Conservation (phyloP, 2,329 filamentous ascomycete species). For the Pyrenochaeta sp. region DNA sequence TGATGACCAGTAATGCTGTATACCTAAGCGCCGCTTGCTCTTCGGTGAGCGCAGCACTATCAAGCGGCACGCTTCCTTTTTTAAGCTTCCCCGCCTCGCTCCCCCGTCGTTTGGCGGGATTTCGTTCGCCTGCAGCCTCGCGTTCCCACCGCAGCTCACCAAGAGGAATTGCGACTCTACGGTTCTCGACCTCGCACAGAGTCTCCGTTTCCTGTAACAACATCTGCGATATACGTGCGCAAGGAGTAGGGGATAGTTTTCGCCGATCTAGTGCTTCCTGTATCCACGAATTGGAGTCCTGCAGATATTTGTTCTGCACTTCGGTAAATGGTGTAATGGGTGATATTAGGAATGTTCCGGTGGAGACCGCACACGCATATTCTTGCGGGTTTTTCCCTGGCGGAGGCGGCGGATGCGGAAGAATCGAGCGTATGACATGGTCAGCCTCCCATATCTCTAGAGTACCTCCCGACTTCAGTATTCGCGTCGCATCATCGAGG, state of each 20-base stretch:
- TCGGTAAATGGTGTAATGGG: slow-evolving; percentile 82
- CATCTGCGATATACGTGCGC: slow-evolving; percentile 77
- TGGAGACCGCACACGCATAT: slow-evolving; percentile 69
- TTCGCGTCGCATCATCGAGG: slow-evolving; percentile 78
- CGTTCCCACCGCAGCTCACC: slow-evolving; percentile 88
- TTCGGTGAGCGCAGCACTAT: slow-evolving; percentile 64
- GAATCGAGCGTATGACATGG: slow-evolving; percentile 80
- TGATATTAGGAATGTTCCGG: slow-evolving; percentile 84
- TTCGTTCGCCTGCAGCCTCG: slow-evolving; percentile 61
- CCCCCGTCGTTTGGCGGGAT: slow-evolving; percentile 62
- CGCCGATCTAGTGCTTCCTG: slow-evolving; percentile 76
- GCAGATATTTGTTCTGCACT: slow-evolving; percentile 81
- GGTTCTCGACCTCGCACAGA: slow-evolving; percentile 73
- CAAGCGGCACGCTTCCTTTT: slow-evolving; percentile 42
- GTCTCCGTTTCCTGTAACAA: slow-evolving; percentile 81
- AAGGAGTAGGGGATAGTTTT: slow-evolving; percentile 77
- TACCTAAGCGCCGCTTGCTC: slow-evolving; percentile 78
- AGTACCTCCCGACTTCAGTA: slow-evolving; percentile 79
- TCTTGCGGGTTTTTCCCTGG: slow-evolving; percentile 68
- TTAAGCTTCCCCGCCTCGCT: slow-evolving; percentile 56
- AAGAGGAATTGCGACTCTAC: slow-evolving; percentile 85
- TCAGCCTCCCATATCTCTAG: slow-evolving; percentile 93
- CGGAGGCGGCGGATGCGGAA: slow-evolving; percentile 75
- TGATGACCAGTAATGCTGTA: slow-evolving; percentile 81
- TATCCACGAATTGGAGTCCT: slow-evolving; percentile 86